These are phyloP conservation scores for Botryotinia convoluta DNA, from an alignment of 2,329 filamentous ascomycete species.

Conservation along the genomic window DNA sequence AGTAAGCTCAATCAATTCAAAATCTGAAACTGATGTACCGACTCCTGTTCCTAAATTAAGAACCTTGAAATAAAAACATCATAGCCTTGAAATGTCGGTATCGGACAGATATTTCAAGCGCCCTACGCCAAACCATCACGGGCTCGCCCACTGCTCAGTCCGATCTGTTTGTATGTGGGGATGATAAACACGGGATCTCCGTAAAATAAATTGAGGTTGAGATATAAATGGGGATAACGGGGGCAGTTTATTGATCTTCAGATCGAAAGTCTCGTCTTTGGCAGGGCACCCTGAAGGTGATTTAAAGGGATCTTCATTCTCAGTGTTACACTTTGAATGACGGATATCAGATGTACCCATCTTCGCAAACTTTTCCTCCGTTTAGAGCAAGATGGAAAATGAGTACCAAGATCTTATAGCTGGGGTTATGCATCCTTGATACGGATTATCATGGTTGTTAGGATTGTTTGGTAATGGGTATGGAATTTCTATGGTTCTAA, in stretches of 20 bases:
- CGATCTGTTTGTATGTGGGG: conserved; percentile 2
- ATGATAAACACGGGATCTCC: conserved; percentile 15
- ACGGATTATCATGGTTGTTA: not conserved
- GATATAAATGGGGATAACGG: conserved; percentile 5
- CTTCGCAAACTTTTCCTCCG: not conserved
- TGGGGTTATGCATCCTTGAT: conserved; percentile 3
- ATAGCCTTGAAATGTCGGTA: conserved; percentile 1
- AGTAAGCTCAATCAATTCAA: not conserved
- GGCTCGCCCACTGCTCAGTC: conserved; percentile 6
- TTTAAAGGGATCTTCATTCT: conserved; percentile 5
- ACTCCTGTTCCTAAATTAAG: not conserved
- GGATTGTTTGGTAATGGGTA: not conserved
- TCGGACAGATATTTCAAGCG: not conserved
- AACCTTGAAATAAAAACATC: not conserved
- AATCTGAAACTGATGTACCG: not conserved
- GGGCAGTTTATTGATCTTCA: conserved; percentile 14
- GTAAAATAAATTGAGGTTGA: conserved; percentile 14
- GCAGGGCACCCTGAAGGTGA: conserved; percentile 2
- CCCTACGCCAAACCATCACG: not conserved
- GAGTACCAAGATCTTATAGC: conserved; percentile 9
- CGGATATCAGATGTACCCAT: not conserved
- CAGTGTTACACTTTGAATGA: not conserved
- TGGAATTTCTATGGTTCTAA: not conserved
- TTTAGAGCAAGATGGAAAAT: not conserved
- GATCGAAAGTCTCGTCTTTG: conserved; percentile 13